These are phyloP conservation scores for Ceratobasidium sp. DNA, from an alignment of 1,284 basidiomycete species.

Conservation along the genomic window DNA sequence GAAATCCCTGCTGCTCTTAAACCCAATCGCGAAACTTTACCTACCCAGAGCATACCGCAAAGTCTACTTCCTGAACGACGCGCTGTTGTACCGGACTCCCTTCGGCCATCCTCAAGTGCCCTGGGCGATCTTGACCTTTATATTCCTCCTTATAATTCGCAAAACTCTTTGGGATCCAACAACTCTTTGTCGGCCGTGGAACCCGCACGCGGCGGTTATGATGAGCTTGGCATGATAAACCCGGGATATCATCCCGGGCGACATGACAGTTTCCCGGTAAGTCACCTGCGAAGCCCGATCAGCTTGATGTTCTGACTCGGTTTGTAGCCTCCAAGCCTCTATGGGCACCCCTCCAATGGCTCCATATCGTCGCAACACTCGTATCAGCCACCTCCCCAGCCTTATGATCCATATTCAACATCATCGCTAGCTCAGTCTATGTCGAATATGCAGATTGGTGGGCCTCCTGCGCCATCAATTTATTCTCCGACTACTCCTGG, in stretches of 20 bases:
- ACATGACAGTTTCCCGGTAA: slow-evolving; percentile 72
- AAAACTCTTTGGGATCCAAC: slow-evolving; percentile 30
- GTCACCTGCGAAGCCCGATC: slow-evolving; percentile 50
- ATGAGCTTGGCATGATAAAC: slow-evolving; percentile 65
- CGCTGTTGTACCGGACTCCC: slow-evolving; percentile 64
- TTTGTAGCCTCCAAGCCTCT: slow-evolving; percentile 10
- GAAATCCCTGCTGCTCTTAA: slow-evolving; percentile 41
- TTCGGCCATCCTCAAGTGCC: slow-evolving; percentile 66
- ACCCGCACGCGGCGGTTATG: slow-evolving; percentile 68
- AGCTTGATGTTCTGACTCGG: slow-evolving; percentile 22
- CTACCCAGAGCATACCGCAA: slow-evolving; percentile 46
- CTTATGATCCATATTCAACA: slow-evolving; percentile 43
- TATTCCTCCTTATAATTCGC: slow-evolving; percentile 70
- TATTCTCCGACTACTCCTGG: slow-evolving; percentile 44
- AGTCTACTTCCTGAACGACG: slow-evolving; percentile 47
- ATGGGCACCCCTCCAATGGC: slow-evolving; percentile 17
- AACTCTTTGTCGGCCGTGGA: slow-evolving; percentile 58
- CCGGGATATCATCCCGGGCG: slow-evolving; percentile 57
- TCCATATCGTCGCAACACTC: slow-evolving; percentile 29
- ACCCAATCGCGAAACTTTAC: neutral
- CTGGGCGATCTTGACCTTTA: slow-evolving; percentile 74
- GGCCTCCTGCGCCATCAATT: slow-evolving; percentile 45
- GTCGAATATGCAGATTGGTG: slow-evolving; percentile 24
- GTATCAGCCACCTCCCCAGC: slow-evolving; percentile 37
- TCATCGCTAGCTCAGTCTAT: slow-evolving; percentile 31